phyloP scores from a whole-genome alignment of 164 flowering plant genomes.

The Platanus orientalis region DNA sequence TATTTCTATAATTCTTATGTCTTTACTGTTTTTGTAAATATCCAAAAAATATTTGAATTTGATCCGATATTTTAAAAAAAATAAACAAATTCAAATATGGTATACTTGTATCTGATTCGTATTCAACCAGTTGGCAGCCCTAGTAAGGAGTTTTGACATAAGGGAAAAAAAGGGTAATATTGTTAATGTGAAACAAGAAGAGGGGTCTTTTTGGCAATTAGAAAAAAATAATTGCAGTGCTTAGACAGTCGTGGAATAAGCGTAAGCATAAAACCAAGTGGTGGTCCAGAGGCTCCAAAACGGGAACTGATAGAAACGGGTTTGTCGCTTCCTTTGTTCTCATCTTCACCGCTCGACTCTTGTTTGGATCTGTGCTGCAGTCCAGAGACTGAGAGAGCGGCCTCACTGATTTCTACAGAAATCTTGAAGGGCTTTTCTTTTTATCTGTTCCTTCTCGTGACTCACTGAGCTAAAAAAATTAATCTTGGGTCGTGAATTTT shows the following conservation, averaged over 20 bases:
- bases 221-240: conserved; percentile 14
- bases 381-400: conserved; percentile 5
- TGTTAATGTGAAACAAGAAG: neutral
- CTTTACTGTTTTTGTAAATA: no score
- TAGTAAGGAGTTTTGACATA: no score
- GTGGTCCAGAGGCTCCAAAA: conserved; percentile 23
- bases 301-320: conserved; percentile 17
- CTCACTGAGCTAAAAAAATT: conserved; percentile 6
- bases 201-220: conserved; percentile 9
- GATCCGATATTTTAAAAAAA: no score
- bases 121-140: neutral
- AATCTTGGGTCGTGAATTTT: no score
- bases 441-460: conserved; percentile 28
- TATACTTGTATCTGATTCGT: no score
- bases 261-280: neutral
- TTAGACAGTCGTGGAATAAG: conserved; percentile 1
- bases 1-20: no score
- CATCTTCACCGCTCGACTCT: conserved; percentile 21
- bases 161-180: neutral
- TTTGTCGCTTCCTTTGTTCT: conserved; percentile 46
- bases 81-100: no score
- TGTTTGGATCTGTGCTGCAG: neutral
- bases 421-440: conserved; percentile 25
- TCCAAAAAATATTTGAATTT: no score
- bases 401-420: conserved; percentile 5